Evolutionary conservation across 2,329 filamentous ascomycete genomes (phyloP).

Genomic region (Sphaerostilbella broomeana): DNA sequence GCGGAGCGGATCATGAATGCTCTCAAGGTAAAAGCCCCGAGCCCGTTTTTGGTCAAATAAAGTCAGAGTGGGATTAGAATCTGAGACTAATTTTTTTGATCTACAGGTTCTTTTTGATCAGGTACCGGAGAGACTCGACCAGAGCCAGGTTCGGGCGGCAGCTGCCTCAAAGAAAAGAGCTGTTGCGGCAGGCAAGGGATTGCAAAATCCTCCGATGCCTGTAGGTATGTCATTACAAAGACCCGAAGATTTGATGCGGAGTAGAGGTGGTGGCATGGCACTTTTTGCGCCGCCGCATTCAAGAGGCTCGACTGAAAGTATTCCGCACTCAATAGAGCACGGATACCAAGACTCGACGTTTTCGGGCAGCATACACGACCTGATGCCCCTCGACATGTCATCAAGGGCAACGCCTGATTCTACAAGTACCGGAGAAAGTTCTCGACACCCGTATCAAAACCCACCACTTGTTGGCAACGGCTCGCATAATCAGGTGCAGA

Average conservation of each 20-base stretch:
- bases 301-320: constrained; percentile 29
- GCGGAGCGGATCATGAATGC: constrained; percentile 79
- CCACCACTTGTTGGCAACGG: constrained; percentile 25
- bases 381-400: constrained; percentile 40
- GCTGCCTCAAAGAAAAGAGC: constrained; percentile 49
- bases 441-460: constrained; percentile 26
- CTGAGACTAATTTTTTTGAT: too few relatives aligned
- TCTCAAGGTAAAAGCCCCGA: constrained; percentile 55
- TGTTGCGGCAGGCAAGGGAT: constrained; percentile 36
- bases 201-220: constrained; percentile 24
- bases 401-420: constrained; percentile 38
- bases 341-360: constrained; percentile 32
- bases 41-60: too few relatives aligned
- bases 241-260: constrained; percentile 29
- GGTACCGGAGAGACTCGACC: constrained; percentile 66
- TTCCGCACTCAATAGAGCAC: constrained; percentile 24
- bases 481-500: constrained; percentile 48
- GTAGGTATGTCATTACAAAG: constrained; percentile 28
- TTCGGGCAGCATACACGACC: constrained; percentile 35
- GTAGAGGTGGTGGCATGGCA: constrained; percentile 20
- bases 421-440: constrained; percentile 35
- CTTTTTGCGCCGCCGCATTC: constrained; percentile 20
- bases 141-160: constrained; percentile 30
- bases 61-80: too few relatives aligned
- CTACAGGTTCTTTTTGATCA: constrained; percentile 72